Conservation (phyloP, 2,329 filamentous ascomycete species). For the Botrytis pseudocinerea region DNA sequence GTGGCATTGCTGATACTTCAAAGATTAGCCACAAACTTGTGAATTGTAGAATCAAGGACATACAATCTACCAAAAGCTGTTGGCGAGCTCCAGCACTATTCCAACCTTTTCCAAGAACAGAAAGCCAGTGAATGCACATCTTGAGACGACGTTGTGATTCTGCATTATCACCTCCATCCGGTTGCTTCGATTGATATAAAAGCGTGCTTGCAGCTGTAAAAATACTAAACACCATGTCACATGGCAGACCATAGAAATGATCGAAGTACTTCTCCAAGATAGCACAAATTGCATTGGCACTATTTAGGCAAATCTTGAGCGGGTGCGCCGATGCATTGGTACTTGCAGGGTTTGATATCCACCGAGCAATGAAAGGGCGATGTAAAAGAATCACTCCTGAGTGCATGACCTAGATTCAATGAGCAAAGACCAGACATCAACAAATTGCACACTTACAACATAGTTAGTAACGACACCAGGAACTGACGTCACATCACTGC, state of each 20-base stretch:
- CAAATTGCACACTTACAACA: constrained; percentile 32
- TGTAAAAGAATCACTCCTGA: constrained; percentile 37
- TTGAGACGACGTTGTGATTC: constrained; percentile 33
- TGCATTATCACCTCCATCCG: constrained; percentile 19
- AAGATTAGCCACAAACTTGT: constrained; percentile 24
- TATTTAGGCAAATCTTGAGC: constrained; percentile 33
- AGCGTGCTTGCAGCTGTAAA: constrained; percentile 39
- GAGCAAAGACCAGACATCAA: neutral
- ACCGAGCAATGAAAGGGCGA: constrained; percentile 38
- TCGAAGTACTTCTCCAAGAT: constrained; percentile 38
- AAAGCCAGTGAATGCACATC: constrained; percentile 40
- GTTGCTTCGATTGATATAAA: constrained; percentile 33
- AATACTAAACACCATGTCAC: constrained; percentile 39
- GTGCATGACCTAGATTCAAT: constrained; percentile 33
- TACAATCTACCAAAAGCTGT: constrained; percentile 37
- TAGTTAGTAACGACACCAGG: constrained; percentile 38
- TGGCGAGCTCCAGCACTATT: constrained; percentile 39
- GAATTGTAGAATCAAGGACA: constrained; percentile 32
- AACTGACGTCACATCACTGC: constrained; percentile 33
- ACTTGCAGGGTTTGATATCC: constrained; percentile 28
- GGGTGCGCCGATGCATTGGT: constrained; percentile 28
- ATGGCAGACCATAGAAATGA: constrained; percentile 35
- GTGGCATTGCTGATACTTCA: constrained; percentile 21
- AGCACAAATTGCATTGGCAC: constrained; percentile 37
- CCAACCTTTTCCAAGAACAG: constrained; percentile 38